These are phyloP conservation scores for Periglandula ipomoeae DNA, from an alignment of 2,329 filamentous ascomycete genomes.

Conservation along the genomic window DNA sequence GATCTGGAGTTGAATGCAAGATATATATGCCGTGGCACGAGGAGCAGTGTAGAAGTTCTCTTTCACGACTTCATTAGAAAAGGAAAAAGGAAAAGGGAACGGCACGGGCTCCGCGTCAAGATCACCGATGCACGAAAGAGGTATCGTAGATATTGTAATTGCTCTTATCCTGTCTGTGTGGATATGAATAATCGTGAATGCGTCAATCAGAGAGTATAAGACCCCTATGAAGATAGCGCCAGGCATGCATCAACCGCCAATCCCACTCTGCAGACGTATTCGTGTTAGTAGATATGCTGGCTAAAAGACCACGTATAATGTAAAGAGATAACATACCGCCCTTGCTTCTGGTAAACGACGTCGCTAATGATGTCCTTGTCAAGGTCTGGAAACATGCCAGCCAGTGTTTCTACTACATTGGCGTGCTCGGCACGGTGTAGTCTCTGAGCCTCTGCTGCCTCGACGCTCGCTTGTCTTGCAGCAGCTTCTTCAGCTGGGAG, in stretches of 20 bases:
- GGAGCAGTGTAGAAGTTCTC: too few species aligned
- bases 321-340: slow-evolving; percentile 70
- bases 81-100: neutral
- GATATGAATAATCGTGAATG: neutral
- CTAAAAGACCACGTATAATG: too few species aligned
- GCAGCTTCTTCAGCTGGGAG: slow-evolving; percentile 78
- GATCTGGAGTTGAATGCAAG: too few species aligned
- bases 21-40: too few species aligned
- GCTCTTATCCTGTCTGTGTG: neutral
- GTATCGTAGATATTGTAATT: too few species aligned
- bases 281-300: neutral
- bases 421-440: slow-evolving; percentile 78
- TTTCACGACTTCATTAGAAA: too few species aligned
- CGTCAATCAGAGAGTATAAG: neutral
- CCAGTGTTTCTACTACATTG: slow-evolving; percentile 86
- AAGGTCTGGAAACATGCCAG: slow-evolving; percentile 93
- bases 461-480: slow-evolving; percentile 81
- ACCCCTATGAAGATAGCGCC: slow-evolving; percentile 46
- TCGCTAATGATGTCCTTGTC: slow-evolving; percentile 94
- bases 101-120: too few species aligned
- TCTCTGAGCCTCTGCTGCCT: slow-evolving; percentile 76
- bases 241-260: slow-evolving; percentile 81
- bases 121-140: too few species aligned
- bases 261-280: slow-evolving; percentile 51
- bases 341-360: slow-evolving; percentile 92